Conservation (phyloP, 2,329 filamentous ascomycete genomes). For the Phoma sp. region DNA sequence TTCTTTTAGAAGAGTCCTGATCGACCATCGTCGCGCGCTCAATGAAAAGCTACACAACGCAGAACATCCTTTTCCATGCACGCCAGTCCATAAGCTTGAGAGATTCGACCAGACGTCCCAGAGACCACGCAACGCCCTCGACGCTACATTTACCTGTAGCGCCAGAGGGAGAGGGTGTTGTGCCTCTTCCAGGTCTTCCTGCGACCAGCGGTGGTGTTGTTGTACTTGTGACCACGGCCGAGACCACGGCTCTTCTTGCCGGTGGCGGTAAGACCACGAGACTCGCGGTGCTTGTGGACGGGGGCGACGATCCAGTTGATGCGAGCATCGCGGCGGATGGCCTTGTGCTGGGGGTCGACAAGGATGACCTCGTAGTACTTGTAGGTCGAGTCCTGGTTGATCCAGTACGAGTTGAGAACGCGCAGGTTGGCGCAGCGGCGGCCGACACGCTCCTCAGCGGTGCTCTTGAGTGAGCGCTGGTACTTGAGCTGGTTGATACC, state of each 20-base stretch:
- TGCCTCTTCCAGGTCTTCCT: conserved; percentile 99
- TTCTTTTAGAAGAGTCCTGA: conserved; percentile 35
- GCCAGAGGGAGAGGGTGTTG: conserved; percentile 99
- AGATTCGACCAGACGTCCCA: conserved; percentile 41
- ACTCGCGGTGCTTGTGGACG: conserved; percentile 99
- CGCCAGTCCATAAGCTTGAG: conserved; percentile 42
- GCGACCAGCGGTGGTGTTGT: conserved; percentile 95
- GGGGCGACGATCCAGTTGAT: conserved; percentile 99
- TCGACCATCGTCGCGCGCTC: conserved; percentile 26
- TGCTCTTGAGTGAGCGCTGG: conserved; percentile 97
- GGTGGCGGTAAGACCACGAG: conserved; percentile 93
- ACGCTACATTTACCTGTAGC: conserved; percentile 76
- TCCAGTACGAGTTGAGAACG: conserved; percentile 99
- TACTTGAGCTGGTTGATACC: conserved; percentile 99
- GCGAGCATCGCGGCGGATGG: conserved; percentile 96
- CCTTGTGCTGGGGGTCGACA: conserved; percentile 99
- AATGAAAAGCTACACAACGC: conserved; percentile 40
- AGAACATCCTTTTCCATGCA: conserved; percentile 44
- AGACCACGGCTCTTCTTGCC: conserved; percentile 99
- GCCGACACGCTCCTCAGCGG: conserved; percentile 99
- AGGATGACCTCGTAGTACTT: conserved; percentile 99
- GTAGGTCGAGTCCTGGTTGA: conserved; percentile 99
- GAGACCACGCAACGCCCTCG: conserved; percentile 37
- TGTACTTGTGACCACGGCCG: conserved; percentile 99
- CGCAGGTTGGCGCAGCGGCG: conserved; percentile 98